Conservation (phyloP, 192 early-diverging fungal species). For the Backusella tuberculispora region DNA sequence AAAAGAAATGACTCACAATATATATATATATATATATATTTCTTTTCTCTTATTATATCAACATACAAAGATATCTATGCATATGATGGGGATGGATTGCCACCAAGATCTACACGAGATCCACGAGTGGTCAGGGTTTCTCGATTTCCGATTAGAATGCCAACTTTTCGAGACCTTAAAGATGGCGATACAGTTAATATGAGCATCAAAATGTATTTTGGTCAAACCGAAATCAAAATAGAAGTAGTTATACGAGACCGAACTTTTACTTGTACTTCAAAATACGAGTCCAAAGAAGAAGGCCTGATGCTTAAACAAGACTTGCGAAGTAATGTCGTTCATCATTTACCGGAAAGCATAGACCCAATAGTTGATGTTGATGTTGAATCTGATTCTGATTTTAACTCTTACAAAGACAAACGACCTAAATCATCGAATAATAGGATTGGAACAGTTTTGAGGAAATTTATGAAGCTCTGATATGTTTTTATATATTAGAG, state of each 20-base stretch:
- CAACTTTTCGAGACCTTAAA: not conserved
- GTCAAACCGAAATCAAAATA: slow-evolving; percentile 7
- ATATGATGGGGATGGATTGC: slow-evolving; percentile 33
- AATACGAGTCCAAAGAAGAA: not conserved
- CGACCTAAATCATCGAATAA: not conserved
- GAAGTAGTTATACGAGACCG: not conserved
- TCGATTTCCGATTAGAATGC: slow-evolving; percentile 1
- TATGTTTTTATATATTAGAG: not conserved
- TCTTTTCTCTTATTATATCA: too few relatives aligned
- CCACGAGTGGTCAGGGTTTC: not conserved
- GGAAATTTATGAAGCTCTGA: not conserved
- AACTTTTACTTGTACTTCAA: not conserved
- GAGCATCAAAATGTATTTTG: slow-evolving; percentile 13
- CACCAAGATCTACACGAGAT: not conserved
- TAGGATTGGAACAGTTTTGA: not conserved
- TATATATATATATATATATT: slow-evolving; percentile 9
- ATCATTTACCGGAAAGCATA: not conserved
- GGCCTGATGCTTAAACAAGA: not conserved
- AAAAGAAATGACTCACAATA: not conserved
- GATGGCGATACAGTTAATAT: not conserved
- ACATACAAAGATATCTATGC: slow-evolving; percentile 29
- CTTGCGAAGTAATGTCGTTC: not conserved
- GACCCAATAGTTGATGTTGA: not conserved
- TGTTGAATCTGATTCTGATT: not conserved
- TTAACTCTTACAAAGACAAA: not conserved